Evolutionary conservation across 2,329 filamentous ascomycete genomes (phyloP), one percentile per base, ranked within the genome.

Genomic region (Coccinonectria pachysandricola): DNA sequence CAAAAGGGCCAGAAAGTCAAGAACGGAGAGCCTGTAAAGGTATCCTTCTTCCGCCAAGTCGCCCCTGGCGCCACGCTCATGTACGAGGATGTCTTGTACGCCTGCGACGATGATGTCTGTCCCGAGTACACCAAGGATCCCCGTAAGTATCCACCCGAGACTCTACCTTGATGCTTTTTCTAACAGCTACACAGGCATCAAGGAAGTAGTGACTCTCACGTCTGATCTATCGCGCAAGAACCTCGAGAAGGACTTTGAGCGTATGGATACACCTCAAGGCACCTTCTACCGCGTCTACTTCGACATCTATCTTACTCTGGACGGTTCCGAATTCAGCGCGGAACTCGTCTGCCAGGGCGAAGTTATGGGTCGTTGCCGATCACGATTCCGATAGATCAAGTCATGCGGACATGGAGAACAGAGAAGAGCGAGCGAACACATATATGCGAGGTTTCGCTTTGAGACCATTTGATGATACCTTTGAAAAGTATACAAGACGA

Each of bases 111-210:
- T 40, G 91, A 98, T 54, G 84, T 94, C 27, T 96, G 88, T 58
- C 91, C 91, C 1, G 91, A 96, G 56, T 98, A 98, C 56, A 96
- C 88, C 43, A 98, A 96, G 57, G 91, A 98, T 73, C 88, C 91
- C 45, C 84, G 91, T 94, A 78, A 78, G 87, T 82, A 37, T 10
- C 7, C 20, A 8, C 13, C 4, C 7, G 8, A 8, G 8, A 12
- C 6, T 15, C n/a, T 5, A 4, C 9, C 10, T 13, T 12, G 7
- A 15, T n/a, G 14, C 12, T 11, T 19, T 26, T 31, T 40, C 53
- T 55, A 53, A 50, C 40, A 24, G 30, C 22, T 19, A 19, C 13
- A 37, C 42, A 95, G 88, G 87, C 43, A 96, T 96, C 72, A 96
- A 96, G 71, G 91, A 96, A 60, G 86, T 96, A 31, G 91, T 96